These are phyloP conservation scores for Trypanosoma vivax DNA, from an alignment of 208 protist species.

Conservation along the genomic window DNA sequence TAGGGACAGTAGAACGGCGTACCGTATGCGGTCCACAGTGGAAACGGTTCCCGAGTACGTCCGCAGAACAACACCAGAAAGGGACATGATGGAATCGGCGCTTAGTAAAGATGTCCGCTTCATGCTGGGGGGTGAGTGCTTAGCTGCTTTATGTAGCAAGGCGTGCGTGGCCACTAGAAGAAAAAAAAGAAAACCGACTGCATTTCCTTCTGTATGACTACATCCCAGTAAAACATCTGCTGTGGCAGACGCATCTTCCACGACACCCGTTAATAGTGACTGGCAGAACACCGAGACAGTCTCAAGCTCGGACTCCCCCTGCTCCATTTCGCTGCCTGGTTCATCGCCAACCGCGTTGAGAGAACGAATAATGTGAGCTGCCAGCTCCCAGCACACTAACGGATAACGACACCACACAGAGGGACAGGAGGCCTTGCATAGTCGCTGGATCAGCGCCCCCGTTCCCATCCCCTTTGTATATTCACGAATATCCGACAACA, in stretches of 20 bases:
- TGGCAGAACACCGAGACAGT: not conserved
- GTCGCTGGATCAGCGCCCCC: not conserved
- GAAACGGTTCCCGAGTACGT: constrained; percentile 53
- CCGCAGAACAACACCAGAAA: constrained; percentile 28
- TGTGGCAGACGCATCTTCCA: constrained; percentile 7
- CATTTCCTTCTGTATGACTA: constrained; percentile 9
- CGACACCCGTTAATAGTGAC: constrained; percentile 8
- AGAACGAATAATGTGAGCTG: constrained; percentile 21
- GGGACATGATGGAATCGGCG: not conserved
- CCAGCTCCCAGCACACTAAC: constrained; percentile 36
- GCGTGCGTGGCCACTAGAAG: constrained; percentile 8
- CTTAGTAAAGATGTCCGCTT: not conserved
- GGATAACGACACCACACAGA: constrained; percentile 34
- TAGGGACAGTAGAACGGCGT: constrained; percentile 59
- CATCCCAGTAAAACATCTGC: constrained; percentile 13
- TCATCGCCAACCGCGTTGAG: constrained; percentile 5
- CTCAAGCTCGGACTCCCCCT: not conserved
- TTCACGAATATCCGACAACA: constrained; percentile 16
- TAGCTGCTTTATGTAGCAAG: constrained; percentile 2
- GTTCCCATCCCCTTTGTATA: not conserved
- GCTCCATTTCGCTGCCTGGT: not conserved
- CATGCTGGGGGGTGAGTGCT: not conserved
- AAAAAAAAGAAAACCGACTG: constrained; percentile 20
- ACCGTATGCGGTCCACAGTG: constrained; percentile 63
- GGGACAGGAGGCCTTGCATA: constrained; percentile 2